Evolutionary conservation across 108 stramenopile genomes (phyloP).

Genomic region (Nitzschia sp.): DNA sequence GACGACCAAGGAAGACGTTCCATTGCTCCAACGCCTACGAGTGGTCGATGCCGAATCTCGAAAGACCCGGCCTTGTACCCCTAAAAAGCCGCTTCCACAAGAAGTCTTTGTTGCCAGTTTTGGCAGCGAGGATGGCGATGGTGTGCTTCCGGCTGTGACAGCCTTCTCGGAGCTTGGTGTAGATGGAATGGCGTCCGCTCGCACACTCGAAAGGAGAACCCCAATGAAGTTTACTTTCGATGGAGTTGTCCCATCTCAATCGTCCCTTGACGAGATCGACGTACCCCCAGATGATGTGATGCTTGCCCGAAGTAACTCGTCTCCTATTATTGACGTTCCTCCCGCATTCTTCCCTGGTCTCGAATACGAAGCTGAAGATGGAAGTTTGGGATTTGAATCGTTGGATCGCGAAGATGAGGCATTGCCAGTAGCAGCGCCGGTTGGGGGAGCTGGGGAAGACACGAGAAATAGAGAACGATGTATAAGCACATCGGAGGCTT

Average conservation of each 20-base stretch:
- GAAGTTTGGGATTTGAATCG: no score
- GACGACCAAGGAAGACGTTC: constrained; percentile 1
- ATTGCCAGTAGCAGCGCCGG: background rate
- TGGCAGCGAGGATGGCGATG: background rate
- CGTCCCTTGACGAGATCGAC: constrained; percentile 4
- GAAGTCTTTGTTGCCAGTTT: constrained; percentile 2
- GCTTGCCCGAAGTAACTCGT: no score
- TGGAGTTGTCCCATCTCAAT: constrained; percentile 18
- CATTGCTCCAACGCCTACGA: background rate
- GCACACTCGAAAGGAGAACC: background rate
- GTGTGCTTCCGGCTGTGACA: background rate
- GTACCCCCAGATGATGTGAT: constrained; percentile 1
- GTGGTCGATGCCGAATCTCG: background rate
- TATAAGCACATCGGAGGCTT: background rate
- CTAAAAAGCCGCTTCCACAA: constrained; percentile 12
- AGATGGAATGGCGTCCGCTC: background rate
- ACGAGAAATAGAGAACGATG: background rate
- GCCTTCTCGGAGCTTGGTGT: constrained; percentile 10
- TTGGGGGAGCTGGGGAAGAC: background rate
- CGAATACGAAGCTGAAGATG: background rate
- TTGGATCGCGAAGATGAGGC: no score
- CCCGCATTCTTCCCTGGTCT: background rate
- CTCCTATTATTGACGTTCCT: no score
- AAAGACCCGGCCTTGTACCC: background rate
- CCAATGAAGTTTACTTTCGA: constrained; percentile 11